Conservation (phyloP, 2,329 filamentous ascomycete genomes). For the Pseudogymnoascus sp. region DNA sequence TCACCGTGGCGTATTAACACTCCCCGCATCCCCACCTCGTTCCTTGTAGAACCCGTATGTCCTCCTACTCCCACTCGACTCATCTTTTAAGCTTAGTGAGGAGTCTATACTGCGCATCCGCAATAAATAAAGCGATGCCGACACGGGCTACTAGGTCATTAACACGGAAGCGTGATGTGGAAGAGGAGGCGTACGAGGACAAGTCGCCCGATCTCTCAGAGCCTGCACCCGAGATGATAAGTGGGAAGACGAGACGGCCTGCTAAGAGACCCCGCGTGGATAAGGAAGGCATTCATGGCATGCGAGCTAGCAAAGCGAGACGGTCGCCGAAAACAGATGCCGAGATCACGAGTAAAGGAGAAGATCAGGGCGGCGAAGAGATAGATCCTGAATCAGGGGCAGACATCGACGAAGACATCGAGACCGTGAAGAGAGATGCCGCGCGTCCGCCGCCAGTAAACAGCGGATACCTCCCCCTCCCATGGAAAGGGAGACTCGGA, state of each 20-base stretch:
- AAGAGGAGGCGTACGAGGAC: not conserved
- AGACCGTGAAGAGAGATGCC: constrained; percentile 25
- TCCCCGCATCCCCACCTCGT: not conserved
- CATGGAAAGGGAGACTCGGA: constrained; percentile 82
- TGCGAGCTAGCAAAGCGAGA: not conserved
- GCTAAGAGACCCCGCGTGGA: not conserved
- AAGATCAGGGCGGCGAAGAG: constrained; percentile 51
- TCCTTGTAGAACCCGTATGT: not conserved
- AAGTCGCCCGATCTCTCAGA: not conserved
- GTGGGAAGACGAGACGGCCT: not conserved
- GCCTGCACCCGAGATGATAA: not conserved
- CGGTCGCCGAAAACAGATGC: not conserved
- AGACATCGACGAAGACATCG: constrained; percentile 21
- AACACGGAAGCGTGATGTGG: not conserved
- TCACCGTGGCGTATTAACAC: not conserved
- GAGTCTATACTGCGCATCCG: not conserved
- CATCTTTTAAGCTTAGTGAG: not conserved
- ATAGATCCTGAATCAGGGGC: constrained; percentile 28
- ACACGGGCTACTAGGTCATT: not conserved
- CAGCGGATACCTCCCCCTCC: constrained; percentile 74
- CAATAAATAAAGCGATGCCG: not conserved
- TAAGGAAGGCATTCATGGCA: not conserved
- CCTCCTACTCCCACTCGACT: not conserved
- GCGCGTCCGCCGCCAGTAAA: constrained; percentile 63
- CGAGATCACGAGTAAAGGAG: constrained; percentile 41